Base-by-base conservation (phyloP, 2,329 filamentous ascomycete species). In the Calonectria montana region DNA sequence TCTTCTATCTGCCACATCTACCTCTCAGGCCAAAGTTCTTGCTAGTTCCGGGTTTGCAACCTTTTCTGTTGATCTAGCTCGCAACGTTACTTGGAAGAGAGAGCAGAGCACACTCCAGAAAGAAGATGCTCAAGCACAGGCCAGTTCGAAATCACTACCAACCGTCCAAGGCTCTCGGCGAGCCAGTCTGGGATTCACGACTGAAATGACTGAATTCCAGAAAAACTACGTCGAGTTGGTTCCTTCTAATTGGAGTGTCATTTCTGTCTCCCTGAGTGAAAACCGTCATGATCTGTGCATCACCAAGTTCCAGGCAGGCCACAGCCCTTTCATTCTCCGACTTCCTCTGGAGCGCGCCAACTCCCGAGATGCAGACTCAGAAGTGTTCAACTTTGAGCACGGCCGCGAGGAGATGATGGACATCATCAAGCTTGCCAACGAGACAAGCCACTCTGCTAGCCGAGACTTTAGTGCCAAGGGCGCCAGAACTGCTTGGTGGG, bases 401-500 rank as follows among this genome's bases (percentile, higher is more conserved):
- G 96, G 95, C 1, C 93, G 92, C 69, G 85, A 89, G 8, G 95
- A 98, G 81, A 90, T 99, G 74, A 86, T 92, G 23, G 94, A 97
- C 27, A 95, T 99, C 23, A 94, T 98, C 76, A 86, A 90, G 72
- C 86, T 91, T 8, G 95, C 95, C 53, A 98, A 98, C 81, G 90
- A 92, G 73, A 97, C 92, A 73, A 96, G 96, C 69, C 95, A 98
- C 80, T 87, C 87, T 69, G 87, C 87, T 4, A 79, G 68, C 18
- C 90, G 92, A 31, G 92, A 95, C 74, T 92, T 95, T 81, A 92
- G 88, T 10, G 89, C 90, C 57, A 94, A 93, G 81, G 93, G 92
- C 41, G 92, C 93, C 31, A 95, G 94, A 81, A 90, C 90, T 45
- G 92, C 92, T 57, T 99, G 97, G 97, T 99, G 97, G 96, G 90